Evolutionary conservation across 495 filamentous ascomycete genomes (phyloP).

Genomic region (Neurospora sp.): DNA sequence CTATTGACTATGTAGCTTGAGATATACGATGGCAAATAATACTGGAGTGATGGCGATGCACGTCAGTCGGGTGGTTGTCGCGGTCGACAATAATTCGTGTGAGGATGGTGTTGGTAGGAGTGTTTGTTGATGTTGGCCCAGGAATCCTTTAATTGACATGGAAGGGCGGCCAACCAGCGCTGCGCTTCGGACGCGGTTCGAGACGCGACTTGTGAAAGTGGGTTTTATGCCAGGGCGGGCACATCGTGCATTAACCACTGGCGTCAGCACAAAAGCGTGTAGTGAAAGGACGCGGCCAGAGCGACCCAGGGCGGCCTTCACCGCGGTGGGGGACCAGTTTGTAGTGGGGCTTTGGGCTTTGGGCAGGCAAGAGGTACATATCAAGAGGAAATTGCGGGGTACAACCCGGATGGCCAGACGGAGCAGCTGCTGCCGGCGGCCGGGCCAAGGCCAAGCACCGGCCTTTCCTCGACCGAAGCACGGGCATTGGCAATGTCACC

Average conservation of each 20-base stretch:
- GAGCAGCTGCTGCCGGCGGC: not conserved
- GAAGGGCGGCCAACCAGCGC: constrained; percentile 3
- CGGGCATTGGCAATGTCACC: not conserved
- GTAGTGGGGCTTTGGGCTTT: not conserved
- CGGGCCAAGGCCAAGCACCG: not conserved
- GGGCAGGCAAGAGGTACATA: not conserved
- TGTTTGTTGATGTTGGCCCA: constrained; percentile 1
- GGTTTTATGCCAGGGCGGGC: not conserved
- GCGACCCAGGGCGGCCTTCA: not conserved
- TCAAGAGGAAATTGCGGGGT: not conserved
- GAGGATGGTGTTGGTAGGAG: not conserved
- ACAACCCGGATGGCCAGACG: not conserved
- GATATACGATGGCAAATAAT: not conserved
- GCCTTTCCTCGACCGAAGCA: not conserved
- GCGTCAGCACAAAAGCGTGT: not conserved
- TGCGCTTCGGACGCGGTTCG: constrained; percentile 1
- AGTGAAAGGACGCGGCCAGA: not conserved
- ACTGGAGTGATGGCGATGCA: not conserved
- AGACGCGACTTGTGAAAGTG: constrained; percentile 6
- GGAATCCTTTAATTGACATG: not conserved
- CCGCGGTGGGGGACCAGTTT: not conserved
- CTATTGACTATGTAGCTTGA: not conserved
- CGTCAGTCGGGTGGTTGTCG: not conserved
- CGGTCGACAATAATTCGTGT: not conserved
- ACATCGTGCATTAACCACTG: not conserved